Evolutionary conservation across 108 stramenopile species (phyloP).

Genomic region (Cyclotella choctawhatcheeana): DNA sequence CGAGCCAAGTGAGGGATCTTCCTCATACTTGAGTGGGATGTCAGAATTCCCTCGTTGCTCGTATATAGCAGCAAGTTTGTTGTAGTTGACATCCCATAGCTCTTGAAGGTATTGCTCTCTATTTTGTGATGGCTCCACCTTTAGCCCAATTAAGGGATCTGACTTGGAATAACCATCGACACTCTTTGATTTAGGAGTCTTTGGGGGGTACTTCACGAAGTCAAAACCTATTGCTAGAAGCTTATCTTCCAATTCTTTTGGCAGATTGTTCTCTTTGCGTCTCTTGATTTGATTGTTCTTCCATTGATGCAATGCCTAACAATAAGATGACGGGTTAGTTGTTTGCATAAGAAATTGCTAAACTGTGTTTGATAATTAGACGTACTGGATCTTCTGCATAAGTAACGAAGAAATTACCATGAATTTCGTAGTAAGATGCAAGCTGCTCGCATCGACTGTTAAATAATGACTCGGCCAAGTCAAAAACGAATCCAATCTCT

Average conservation of each 20-base stretch:
- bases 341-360: too few species aligned
- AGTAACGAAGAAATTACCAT: constrained; percentile 12
- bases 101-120: constrained; percentile 13
- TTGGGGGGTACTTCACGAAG: constrained; percentile 2
- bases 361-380: background rate
- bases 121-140: background rate
- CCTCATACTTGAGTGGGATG: constrained; percentile 24
- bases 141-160: background rate
- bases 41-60: constrained; percentile 21
- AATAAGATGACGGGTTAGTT: too few species aligned
- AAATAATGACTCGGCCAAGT: background rate
- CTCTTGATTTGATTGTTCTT: constrained; percentile 10
- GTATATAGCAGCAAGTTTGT: constrained; percentile 5
- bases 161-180: background rate
- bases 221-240: background rate
- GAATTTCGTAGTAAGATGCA: background rate
- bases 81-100: constrained; percentile 16
- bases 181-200: background rate
- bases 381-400: constrained; percentile 1
- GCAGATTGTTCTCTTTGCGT: background rate
- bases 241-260: background rate
- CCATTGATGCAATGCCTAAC: constrained; percentile 5
- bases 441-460: background rate
- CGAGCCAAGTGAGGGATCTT: constrained; percentile 32
- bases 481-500: constrained; percentile 19